phyloP scores from a whole-genome alignment of 768 basidiomycete species.

The Daedaleopsis nitida region DNA sequence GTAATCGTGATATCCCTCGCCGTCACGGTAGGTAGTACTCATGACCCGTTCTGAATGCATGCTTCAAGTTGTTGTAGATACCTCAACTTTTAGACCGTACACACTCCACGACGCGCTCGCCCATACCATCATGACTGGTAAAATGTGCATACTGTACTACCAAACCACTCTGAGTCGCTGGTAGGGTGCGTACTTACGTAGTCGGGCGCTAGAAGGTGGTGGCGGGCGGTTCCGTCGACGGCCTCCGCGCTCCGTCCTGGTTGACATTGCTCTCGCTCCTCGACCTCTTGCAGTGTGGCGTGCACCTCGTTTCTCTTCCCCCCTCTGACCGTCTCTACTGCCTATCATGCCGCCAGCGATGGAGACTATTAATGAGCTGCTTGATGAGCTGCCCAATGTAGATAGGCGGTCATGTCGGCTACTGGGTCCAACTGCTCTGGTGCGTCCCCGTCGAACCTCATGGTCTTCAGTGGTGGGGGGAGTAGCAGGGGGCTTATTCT shows the following conservation, averaged over 20 bases:
- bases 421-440: conserved; percentile 50
- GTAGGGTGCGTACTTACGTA: too few species aligned
- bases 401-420: conserved; percentile 47
- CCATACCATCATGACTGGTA: too few species aligned
- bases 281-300: not conserved
- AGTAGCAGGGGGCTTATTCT: not conserved
- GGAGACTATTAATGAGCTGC: conserved; percentile 18
- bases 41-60: conserved; percentile 16
- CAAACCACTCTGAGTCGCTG: too few species aligned
- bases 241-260: too few species aligned
- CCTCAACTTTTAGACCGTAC: not conserved
- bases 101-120: too few species aligned
- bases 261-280: too few species aligned
- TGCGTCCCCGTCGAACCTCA: conserved; percentile 24
- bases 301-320: not conserved
- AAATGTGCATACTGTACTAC: too few species aligned
- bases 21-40: conserved; percentile 20
- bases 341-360: conserved; percentile 4
- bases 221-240: too few species aligned
- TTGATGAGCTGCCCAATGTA: conserved; percentile 39
- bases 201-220: too few species aligned
- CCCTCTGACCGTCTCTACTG: not conserved
- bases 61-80: conserved; percentile 17
- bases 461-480: not conserved
- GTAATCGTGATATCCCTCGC: conserved; percentile 15